Evolutionary conservation across 108 stramenopile species (phyloP).

Genomic region (Heterococcus sp.): DNA sequence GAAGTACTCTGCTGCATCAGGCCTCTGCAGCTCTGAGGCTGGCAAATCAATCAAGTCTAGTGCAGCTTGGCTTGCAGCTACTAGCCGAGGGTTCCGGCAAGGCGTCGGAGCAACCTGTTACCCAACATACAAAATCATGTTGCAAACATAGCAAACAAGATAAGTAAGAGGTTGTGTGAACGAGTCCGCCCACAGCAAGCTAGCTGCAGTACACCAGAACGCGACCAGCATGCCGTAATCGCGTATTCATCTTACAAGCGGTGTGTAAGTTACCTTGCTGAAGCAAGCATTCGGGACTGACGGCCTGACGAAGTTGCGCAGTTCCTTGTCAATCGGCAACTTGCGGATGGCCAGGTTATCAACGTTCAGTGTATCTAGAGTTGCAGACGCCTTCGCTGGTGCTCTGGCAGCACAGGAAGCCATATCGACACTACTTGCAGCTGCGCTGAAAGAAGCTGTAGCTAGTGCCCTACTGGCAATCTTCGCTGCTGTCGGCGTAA

Average conservation of each 20-base stretch:
- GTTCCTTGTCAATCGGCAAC: conserved; percentile 35
- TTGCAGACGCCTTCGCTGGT: background rate
- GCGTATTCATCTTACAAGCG: background rate
- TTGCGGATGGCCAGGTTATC: conserved; percentile 24
- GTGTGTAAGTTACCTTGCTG: background rate
- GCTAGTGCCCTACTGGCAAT: too few relatives aligned
- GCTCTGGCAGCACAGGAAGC: background rate
- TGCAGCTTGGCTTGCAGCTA: conserved; percentile 37
- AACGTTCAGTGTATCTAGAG: conserved; percentile 32
- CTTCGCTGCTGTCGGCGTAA: too few relatives aligned
- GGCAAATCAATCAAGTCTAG: conserved; percentile 39
- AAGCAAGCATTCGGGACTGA: conserved; percentile 36
- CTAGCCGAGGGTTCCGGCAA: conserved; percentile 25
- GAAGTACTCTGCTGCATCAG: conserved; percentile 36
- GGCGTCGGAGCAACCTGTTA: conserved; percentile 27
- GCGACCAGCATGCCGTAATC: background rate
- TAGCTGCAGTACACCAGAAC: too few relatives aligned
- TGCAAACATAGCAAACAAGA: too few relatives aligned
- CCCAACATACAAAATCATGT: too few relatives aligned
- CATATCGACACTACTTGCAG: background rate
- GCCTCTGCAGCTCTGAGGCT: conserved; percentile 14
- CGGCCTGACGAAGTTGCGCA: conserved; percentile 26
- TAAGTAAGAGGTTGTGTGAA: too few relatives aligned
- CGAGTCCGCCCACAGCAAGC: too few relatives aligned
- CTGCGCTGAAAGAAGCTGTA: too few relatives aligned